phyloP scores from a whole-genome alignment of 2,329 filamentous ascomycete genomes.

The Aspergillus vadensis region DNA sequence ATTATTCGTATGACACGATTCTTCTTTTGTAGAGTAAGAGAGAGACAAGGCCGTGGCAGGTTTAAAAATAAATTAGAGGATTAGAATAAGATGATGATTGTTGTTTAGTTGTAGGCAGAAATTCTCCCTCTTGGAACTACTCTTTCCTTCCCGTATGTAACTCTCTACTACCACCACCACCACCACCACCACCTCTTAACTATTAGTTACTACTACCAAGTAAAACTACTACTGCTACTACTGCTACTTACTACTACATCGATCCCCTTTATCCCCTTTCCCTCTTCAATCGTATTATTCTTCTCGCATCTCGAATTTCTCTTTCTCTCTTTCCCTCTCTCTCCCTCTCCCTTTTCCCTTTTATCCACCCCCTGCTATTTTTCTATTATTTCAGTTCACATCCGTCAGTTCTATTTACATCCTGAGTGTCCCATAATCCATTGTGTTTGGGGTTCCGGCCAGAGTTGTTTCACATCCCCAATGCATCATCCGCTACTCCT shows the following conservation, averaged over 20 bases:
- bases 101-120: neutral
- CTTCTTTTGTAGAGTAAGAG: neutral
- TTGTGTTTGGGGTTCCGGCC: neutral
- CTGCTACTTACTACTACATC: too few relatives aligned
- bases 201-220: too few relatives aligned
- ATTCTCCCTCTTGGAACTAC: neutral
- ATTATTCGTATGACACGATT: neutral
- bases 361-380: slow-evolving; percentile 11
- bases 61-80: neutral
- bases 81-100: neutral
- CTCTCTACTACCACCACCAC: neutral
- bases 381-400: slow-evolving; percentile 4
- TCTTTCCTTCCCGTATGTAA: slow-evolving; percentile 11
- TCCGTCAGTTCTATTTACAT: slow-evolving; percentile 14
- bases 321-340: neutral
- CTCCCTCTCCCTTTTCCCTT: neutral
- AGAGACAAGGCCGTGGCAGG: neutral
- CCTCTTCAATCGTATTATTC: neutral
- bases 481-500: slow-evolving; percentile 36
- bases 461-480: slow-evolving; percentile 4
- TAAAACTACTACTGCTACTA: too few relatives aligned
- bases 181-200: neutral
- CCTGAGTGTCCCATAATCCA: slow-evolving; percentile 5
- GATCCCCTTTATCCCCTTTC: too few relatives aligned
- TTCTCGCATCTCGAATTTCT: too few relatives aligned